These are phyloP conservation scores for Alternaria rosae DNA, from an alignment of 2,329 filamentous ascomycete species.

Conservation along the genomic window DNA sequence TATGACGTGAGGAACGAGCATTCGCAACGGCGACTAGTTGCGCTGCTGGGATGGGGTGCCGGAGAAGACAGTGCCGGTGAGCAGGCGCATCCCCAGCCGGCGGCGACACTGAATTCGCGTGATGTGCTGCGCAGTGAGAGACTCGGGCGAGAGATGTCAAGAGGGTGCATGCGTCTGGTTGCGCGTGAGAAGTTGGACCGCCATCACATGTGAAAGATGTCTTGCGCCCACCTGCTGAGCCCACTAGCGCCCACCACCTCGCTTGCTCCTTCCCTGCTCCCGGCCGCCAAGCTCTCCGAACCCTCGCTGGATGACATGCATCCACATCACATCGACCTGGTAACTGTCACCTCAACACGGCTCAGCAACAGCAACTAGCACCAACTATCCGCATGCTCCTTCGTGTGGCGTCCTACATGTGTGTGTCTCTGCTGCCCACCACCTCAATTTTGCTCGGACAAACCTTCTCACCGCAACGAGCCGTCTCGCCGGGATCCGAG, in stretches of 20 bases:
- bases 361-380: neutral
- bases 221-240: neutral
- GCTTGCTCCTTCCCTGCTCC: conserved; percentile 10
- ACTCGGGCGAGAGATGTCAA: neutral
- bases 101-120: conserved; percentile 6
- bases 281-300: neutral
- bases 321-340: neutral
- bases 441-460: neutral
- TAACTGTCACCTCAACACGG: neutral
- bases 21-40: conserved; percentile 7
- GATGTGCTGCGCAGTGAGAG: neutral
- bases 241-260: conserved; percentile 7
- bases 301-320: neutral
- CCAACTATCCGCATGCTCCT: neutral
- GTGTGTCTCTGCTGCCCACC: neutral
- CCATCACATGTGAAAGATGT: conserved; percentile 9
- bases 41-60: conserved; percentile 1
- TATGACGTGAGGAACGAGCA: conserved; percentile 20
- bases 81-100: conserved; percentile 22
- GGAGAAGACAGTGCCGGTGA: conserved; percentile 15
- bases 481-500: conserved; percentile 1
- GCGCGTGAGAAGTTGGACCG: conserved; percentile 4
- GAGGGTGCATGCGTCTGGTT: conserved; percentile 2
- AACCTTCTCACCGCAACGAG: neutral
- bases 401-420: neutral